Base-by-base conservation (phyloP, 306 rosid genomes). In the Medicago lupulina region DNA sequence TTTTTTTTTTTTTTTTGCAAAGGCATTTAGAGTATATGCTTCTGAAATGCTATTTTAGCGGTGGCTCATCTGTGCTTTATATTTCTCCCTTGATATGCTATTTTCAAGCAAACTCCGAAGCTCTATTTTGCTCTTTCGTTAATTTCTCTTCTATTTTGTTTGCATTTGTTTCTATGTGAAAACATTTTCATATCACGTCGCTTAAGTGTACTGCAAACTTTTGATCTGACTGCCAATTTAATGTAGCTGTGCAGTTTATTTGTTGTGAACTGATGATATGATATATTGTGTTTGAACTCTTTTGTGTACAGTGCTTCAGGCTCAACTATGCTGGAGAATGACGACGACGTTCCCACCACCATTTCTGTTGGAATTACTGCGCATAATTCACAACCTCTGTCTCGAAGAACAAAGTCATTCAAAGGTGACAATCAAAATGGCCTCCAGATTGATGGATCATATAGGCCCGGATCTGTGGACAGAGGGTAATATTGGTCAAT, bases 391-490 rank as follows among this genome's bases (percentile, higher is more conserved):
- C 99, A 90, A 74, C 65, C 98, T 64, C 83, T 86, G 76, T 96
- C 99, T 84, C 92, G 99, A 84, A 96, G 99, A 89, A 96, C 98
- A 40, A 90, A 92, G 83, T 83, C 64, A 75, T 72, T 90, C 72
- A 92, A 89, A 82, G 99, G 96, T 67, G 98, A 92, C 85, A 87
- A 23, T 84, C 96, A 88, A 70, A 70, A 72, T 76, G 77, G 86
- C 73, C 69, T 70, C 75, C 92, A 84, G 79, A 88, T 85, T 49
- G 97, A 34, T 34, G 38, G 38, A 34, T 34, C 38, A 34, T 34
- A 34, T 34, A 34, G 36, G 36, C 36, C 36, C 6, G 36, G 36
- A 31, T 3, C 36, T 31, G 5, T 31, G 36, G 36, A 89, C 86
- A 96, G 87, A 75, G 89, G 99, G 99, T 96, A 90, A 84, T 94